Conservation (phyloP, 129 eudicot genomes). For the Centella asiatica region DNA sequence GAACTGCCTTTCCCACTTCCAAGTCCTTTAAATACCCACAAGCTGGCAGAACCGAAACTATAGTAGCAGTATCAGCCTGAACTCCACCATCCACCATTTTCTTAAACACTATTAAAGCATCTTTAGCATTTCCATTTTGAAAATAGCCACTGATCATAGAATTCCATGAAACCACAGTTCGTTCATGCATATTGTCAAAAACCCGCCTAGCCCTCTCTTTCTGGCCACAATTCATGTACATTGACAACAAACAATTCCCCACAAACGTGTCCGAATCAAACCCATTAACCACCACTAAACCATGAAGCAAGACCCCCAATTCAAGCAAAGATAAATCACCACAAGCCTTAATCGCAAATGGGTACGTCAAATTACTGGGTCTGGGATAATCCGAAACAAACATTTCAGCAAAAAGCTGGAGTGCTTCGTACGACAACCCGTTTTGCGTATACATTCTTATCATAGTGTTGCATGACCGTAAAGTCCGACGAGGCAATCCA, state of each 20-base stretch:
- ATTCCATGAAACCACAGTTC: conserved; percentile 67
- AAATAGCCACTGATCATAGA: conserved; percentile 75
- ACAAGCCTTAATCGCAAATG: conserved; percentile 69
- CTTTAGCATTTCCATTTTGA: conserved; percentile 34
- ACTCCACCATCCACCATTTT: conserved; percentile 40
- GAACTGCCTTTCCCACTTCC: conserved; percentile 46
- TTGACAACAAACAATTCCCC: conserved; percentile 70
- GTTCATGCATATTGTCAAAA: conserved; percentile 42
- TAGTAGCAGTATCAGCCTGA: conserved; percentile 49
- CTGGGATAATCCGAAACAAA: conserved; percentile 18
- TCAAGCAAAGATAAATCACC: conserved; percentile 32
- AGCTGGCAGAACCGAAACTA: conserved; percentile 72
- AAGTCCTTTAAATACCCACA: conserved; percentile 57
- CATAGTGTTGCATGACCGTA: conserved; percentile 35
- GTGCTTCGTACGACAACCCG: conserved; percentile 35
- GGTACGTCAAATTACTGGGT: conserved; percentile 51
- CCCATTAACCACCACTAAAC: conserved; percentile 45
- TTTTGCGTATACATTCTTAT: conserved; percentile 45
- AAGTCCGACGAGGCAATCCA: conserved; percentile 31
- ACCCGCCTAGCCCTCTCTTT: conserved; percentile 36
- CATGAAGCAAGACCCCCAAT: conserved; percentile 52
- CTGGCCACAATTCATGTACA: conserved; percentile 72
- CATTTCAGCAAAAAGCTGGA: conserved; percentile 60
- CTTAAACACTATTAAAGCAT: conserved; percentile 38
- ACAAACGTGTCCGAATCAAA: conserved; percentile 39